These are phyloP conservation scores for Ambispora gerdemannii DNA, from an alignment of 192 early-diverging fungal genomes.

Conservation along the genomic window DNA sequence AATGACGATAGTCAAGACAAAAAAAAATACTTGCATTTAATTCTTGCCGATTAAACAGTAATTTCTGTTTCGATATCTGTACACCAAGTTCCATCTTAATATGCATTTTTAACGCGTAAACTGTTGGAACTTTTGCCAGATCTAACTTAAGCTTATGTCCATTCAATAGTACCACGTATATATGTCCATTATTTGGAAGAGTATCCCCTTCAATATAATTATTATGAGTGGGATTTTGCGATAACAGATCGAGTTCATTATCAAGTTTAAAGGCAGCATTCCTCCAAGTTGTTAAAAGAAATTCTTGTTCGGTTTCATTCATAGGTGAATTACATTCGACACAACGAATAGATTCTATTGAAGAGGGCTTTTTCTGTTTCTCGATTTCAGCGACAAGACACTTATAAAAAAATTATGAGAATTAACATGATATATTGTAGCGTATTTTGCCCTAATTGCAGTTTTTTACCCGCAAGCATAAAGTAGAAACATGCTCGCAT, in stretches of 20 bases:
- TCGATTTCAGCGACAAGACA: background rate
- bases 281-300: constrained; percentile 6
- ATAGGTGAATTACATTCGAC: constrained; percentile 6
- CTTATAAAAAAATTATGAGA: background rate
- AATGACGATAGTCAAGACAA: background rate
- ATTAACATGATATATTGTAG: background rate
- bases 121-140: background rate
- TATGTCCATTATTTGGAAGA: background rate
- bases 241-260: background rate
- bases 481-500: constrained; percentile 22
- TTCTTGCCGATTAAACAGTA: constrained; percentile 20
- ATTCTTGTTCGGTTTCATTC: background rate
- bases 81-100: constrained; percentile 1
- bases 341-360: background rate
- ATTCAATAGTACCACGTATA: constrained; percentile 28
- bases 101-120: background rate
- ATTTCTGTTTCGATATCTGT: constrained; percentile 26
- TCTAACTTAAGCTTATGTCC: constrained; percentile 4
- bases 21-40: constrained; percentile 20
- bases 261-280: constrained; percentile 16
- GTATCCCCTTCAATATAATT: background rate
- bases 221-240: background rate
- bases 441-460: background rate
- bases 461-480: constrained; percentile 26
- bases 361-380: too few species aligned